phyloP scores from a whole-genome alignment of 1,284 basidiomycete genomes.

The Amylostereum areolatum region DNA sequence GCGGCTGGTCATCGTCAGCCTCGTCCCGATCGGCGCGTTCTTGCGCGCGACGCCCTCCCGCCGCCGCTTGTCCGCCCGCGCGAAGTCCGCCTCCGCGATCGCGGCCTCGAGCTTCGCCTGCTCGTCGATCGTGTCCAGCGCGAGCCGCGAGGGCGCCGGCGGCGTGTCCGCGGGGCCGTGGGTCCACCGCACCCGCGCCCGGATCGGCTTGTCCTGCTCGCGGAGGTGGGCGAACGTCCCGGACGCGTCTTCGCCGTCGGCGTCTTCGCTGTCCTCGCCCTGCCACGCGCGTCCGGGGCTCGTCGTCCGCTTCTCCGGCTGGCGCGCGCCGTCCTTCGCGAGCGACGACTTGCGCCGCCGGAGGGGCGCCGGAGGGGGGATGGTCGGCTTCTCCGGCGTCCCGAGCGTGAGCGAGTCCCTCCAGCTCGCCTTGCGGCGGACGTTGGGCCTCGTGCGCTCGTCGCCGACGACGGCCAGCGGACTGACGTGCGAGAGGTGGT shows the following conservation, averaged over 20 bases:
- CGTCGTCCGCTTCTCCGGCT: too few species aligned
- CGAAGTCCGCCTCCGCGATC: constrained; percentile 9
- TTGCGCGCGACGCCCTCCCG: constrained; percentile 19
- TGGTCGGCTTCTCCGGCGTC: neutral
- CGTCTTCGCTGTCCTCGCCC: constrained; percentile 37
- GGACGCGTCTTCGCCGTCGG: constrained; percentile 42
- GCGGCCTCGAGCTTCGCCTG: constrained; percentile 10
- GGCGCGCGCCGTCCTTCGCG: too few species aligned
- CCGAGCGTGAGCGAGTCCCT: constrained; percentile 20
- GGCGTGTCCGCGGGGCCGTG: constrained; percentile 9
- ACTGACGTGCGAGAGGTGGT: constrained; percentile 82
- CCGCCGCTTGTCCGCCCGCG: constrained; percentile 15
- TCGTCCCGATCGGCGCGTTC: constrained; percentile 62
- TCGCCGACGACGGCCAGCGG: constrained; percentile 87
- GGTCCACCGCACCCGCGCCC: constrained; percentile 49
- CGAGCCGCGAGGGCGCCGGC: constrained; percentile 4
- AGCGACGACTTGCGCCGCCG: neutral
- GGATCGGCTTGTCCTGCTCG: constrained; percentile 58
- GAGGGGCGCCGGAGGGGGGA: neutral
- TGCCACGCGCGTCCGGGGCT: constrained; percentile 12
- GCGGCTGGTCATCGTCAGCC: constrained; percentile 93
- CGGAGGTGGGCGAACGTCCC: constrained; percentile 33
- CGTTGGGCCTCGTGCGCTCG: constrained; percentile 26
- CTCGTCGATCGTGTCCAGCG: constrained; percentile 23
- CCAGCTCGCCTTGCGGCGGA: constrained; percentile 37